Evolutionary conservation across 768 basidiomycete species (phyloP), one percentile per base, ranked within the genome.

Genomic region (Mycena vulgaris): DNA sequence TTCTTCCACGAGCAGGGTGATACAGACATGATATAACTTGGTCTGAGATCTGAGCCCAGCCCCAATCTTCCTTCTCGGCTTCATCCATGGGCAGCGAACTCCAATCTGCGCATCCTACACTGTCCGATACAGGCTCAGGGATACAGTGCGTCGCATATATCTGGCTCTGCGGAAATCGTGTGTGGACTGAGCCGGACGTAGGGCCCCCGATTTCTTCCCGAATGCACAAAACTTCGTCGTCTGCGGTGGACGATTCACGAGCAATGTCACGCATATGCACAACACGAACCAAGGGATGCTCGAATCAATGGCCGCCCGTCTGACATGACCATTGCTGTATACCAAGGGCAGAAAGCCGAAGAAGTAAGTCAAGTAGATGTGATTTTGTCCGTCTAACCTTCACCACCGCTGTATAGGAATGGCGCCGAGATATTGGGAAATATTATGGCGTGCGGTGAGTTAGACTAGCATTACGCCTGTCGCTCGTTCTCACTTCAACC

Each of bases 241-340:
- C 31, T 42, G 17, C 19, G 63, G 63, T 16, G 63, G 63, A 4
- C 30, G 56, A 13, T 64, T 64, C 42, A 64, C 52, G 0, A 53
- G 52, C n/a, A 53, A 53, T 42, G 39, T 53, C 19, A 63, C 51
- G 2, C 40, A 53, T 33, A 53, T 16, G 28, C 62, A 55, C 40
- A 42, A 16, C 39, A 11, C 23, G 13, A 40, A 49, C n/a, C n/a
- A n/a, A n/a, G n/a, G n/a, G n/a, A n/a, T 16, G 63, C 63, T 16
- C 53, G 63, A n/a, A n/a, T 65, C 17, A 49, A 57, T 27, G 63
- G 55, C 1, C 31, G 63, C 17, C 42, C 27, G 25, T 65, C 63
- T 3, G 63, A 65, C 21, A 65, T 65, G 63, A 65, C 63, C 14
- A 48, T 51, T 33, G 57, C 57, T 21, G 47, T 66, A n/a, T 66